phyloP scores from a whole-genome alignment of 768 basidiomycete species.

The Amanita exitialis region DNA sequence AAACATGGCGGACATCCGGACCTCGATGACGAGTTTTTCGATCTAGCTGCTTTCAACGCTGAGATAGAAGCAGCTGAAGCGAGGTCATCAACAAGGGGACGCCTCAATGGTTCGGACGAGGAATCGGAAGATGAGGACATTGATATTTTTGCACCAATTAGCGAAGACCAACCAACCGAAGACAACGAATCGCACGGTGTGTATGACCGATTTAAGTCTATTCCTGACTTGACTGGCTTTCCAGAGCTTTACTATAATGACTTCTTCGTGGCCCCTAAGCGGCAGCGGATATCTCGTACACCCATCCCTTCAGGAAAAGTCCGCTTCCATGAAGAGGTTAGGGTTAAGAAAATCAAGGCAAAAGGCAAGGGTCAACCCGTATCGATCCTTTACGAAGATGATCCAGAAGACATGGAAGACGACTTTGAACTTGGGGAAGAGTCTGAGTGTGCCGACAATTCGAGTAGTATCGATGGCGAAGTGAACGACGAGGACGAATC shows the following conservation, averaged over 20 bases:
- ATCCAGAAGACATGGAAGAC: conserved; percentile 20
- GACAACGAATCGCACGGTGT: conserved; percentile 31
- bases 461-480: conserved; percentile 31
- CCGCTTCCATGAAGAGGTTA: conserved; percentile 73
- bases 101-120: conserved; percentile 32
- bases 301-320: conserved; percentile 34
- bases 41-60: conserved; percentile 78
- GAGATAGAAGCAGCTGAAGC: conserved; percentile 76
- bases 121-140: conserved; percentile 46
- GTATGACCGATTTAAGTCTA: conserved; percentile 9
- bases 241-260: conserved; percentile 63
- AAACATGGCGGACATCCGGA: conserved; percentile 16
- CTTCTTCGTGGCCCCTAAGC: conserved; percentile 65
- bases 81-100: conserved; percentile 47
- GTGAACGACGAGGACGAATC: conserved; percentile 19
- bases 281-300: conserved; percentile 13
- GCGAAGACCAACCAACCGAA: conserved; percentile 30
- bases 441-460: conserved; percentile 20
- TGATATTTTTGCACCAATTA: conserved; percentile 61
- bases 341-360: conserved; percentile 72
- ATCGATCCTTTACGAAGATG: conserved; percentile 23
- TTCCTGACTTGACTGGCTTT: conserved; percentile 2
- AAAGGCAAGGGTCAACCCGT: conserved; percentile 57
- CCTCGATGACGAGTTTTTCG: conserved; percentile 88
- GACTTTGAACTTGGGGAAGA: conserved; percentile 13